Evolutionary conservation across 768 basidiomycete species (phyloP), one percentile per base, ranked within the genome.

Genomic region (Lactifluus echinatus): DNA sequence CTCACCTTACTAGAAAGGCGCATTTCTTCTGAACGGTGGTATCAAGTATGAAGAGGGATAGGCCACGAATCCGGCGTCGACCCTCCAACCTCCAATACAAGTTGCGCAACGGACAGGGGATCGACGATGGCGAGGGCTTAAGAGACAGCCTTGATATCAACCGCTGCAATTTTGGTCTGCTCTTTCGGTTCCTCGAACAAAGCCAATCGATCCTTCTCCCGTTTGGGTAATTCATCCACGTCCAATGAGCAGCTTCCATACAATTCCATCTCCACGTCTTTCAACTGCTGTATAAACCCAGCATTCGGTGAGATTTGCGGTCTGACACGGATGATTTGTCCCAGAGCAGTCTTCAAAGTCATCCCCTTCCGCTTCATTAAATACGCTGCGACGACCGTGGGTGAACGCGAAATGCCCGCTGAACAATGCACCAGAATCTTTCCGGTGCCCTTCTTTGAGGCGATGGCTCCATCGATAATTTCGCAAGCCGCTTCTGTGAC

Each of bases 351-450:
- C 42, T 67, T 72, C 50, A 77, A 65, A 15, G 70, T 45, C 74
- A 77, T 74, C 1, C 62, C 65, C 8, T 57, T 62, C 43, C 58
- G 48, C 45, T 67, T 69, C 72, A 78, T 74, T 19, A 77, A 65
- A 55, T 76, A 79, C 23, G 69, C 75, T 1, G 67, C 64, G 47
- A 76, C 68, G 39, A 78, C 57, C 8, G 67, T 73, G 2, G 76
- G 77, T 8, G 75, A 75, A n/a, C 77, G 74, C 3, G 75, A 78
- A 8, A 78, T 70, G 12, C 69, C 77, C 1, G 75, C 76, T 1
- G 68, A 69, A 63, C 77, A 78, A 54, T 78, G 77, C 0, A 78
- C 71, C 6, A 78, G 67, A 34, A 77, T 71, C 52, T 60, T 68
- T 36, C 73, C 72, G 3, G 52, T 40, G 8, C 49, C 46, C 29